Percentiles rank a stretch among this genome's conserved stretches.
Conservation (phyloP, 164 flowering plant genomes). For the Vitis amurensis region DNA sequence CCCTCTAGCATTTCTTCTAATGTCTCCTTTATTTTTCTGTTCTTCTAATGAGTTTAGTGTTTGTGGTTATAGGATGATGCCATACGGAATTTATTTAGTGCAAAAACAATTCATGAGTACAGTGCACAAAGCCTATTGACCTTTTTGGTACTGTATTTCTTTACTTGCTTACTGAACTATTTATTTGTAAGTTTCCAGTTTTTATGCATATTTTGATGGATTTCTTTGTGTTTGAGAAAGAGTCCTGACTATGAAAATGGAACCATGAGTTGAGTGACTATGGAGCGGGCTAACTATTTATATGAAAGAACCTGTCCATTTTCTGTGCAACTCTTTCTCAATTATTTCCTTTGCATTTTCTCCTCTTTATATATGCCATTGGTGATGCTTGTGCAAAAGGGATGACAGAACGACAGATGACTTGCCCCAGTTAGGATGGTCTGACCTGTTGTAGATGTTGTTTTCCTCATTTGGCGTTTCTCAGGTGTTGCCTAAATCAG, state of each 20-base stretch:
- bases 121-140: constrained; percentile 91
- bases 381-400: too few species aligned
- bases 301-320: too few species aligned
- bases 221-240: neutral
- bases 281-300: too few species aligned
- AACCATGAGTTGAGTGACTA: too few species aligned
- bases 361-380: too few species aligned
- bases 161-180: neutral
- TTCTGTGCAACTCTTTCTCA: too few species aligned
- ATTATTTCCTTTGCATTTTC: too few species aligned
- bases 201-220: neutral
- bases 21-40: neutral
- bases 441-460: too few species aligned
- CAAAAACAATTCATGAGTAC: constrained; percentile 91
- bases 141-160: constrained; percentile 65
- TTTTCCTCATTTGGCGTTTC: too few species aligned
- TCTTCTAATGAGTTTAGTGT: neutral
- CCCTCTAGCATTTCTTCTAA: neutral
- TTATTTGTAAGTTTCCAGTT: neutral
- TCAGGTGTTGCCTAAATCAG: too few species aligned
- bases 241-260: neutral
- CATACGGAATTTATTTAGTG: constrained; percentile 94
- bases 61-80: constrained; percentile 88
- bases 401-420: too few species aligned
- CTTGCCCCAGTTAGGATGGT: too few species aligned